A percentile compares a stretch with the other conserved stretches of the same genome.
phyloP scores from a whole-genome alignment of 2,329 filamentous ascomycete genomes.

The Hysterium pulicare region DNA sequence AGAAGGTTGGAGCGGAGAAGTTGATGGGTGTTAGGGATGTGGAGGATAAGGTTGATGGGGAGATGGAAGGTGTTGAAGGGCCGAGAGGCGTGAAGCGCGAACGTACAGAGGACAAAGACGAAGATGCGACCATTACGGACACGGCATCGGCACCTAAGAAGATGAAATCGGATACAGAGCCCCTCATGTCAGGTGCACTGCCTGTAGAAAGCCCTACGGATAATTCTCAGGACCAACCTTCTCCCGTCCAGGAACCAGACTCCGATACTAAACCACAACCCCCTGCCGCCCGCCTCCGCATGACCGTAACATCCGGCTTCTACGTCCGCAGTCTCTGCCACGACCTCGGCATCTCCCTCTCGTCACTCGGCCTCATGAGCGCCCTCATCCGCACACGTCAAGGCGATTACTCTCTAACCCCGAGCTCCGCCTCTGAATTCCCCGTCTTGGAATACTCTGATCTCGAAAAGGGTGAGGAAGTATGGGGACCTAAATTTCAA shows the following conservation, averaged over 20 bases:
- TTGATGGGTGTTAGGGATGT: constrained; percentile 44
- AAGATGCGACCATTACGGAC: constrained; percentile 9
- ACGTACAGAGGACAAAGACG: constrained; percentile 15
- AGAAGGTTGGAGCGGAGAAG: constrained; percentile 73
- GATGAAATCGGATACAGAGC: constrained; percentile 22
- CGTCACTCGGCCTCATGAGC: constrained; percentile 81
- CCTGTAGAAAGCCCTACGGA: constrained; percentile 7
- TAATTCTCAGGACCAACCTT: background rate
- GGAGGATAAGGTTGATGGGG: constrained; percentile 16
- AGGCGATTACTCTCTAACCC: constrained; percentile 70
- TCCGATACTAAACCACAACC: constrained; percentile 18
- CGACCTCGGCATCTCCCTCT: constrained; percentile 79
- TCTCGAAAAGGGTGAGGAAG: constrained; percentile 68
- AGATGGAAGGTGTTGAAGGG: constrained; percentile 22
- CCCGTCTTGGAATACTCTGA: constrained; percentile 79
- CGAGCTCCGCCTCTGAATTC: no score
- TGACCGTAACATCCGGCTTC: constrained; percentile 94
- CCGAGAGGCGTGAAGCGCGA: constrained; percentile 25
- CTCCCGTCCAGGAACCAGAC: background rate
- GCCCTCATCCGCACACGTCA: constrained; percentile 78
- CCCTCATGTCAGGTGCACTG: constrained; percentile 32
- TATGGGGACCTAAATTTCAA: constrained; percentile 76
- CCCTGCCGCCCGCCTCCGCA: constrained; percentile 76
- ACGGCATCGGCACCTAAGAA: constrained; percentile 9
- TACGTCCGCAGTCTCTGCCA: constrained; percentile 94